phyloP scores from a whole-genome alignment of 768 basidiomycete species.

The Pulveroboletus sp. region DNA sequence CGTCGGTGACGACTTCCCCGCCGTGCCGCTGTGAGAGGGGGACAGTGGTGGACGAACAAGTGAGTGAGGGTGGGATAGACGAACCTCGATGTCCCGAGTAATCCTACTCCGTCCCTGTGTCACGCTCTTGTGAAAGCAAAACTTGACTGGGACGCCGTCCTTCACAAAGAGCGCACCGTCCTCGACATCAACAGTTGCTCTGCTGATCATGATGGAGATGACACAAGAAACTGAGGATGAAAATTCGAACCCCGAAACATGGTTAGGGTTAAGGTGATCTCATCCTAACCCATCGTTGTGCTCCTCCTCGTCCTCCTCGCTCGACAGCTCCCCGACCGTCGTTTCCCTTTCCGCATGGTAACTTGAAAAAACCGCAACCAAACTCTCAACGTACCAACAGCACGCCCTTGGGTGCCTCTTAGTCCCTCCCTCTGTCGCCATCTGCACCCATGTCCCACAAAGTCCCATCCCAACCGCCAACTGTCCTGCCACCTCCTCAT shows the following conservation, averaged over 20 bases:
- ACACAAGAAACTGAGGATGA: not conserved
- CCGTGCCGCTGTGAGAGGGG: constrained; percentile 15
- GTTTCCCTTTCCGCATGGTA: constrained; percentile 33
- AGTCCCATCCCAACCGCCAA: constrained; percentile 30
- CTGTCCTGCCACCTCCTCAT: constrained; percentile 7
- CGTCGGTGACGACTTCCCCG: constrained; percentile 13
- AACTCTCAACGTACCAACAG: constrained; percentile 57
- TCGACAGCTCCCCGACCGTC: not conserved
- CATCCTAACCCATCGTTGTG: constrained; percentile 8
- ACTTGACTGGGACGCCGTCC: constrained; percentile 18
- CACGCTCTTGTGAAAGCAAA: constrained; percentile 27
- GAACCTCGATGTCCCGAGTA: constrained; percentile 19
- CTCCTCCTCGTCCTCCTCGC: not conserved
- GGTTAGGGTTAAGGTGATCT: constrained; percentile 26
- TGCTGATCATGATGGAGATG: not conserved
- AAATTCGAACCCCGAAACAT: constrained; percentile 27
- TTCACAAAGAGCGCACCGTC: constrained; percentile 20
- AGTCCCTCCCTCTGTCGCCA: constrained; percentile 14
- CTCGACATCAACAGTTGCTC: not conserved
- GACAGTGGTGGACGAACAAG: not conserved
- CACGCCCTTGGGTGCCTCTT: constrained; percentile 13
- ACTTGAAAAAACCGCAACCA: constrained; percentile 48
- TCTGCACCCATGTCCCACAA: constrained; percentile 34
- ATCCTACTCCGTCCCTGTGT: constrained; percentile 19
- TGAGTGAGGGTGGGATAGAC: not conserved